Evolutionary conservation across 768 basidiomycete genomes (phyloP).

Genomic region (Mycena kentingensis): DNA sequence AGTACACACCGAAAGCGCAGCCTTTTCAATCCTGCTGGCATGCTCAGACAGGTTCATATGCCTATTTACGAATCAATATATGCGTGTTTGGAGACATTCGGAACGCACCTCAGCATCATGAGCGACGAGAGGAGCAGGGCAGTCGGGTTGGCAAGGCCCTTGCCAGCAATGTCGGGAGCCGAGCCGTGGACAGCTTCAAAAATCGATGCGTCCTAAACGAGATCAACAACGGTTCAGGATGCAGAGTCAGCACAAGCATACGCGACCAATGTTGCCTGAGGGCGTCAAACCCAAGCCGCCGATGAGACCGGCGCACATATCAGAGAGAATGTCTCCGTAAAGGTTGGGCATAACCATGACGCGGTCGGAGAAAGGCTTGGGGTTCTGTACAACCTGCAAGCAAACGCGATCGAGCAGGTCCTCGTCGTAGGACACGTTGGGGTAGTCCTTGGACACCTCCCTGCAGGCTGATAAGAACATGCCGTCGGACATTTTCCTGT

Average conservation of each 20-base stretch:
- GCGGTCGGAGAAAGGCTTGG: slow-evolving; percentile 88
- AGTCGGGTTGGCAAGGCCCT: slow-evolving; percentile 98
- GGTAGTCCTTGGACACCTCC: slow-evolving; percentile 94
- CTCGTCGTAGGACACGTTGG: slow-evolving; percentile 91
- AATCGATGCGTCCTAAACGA: slow-evolving; percentile 87
- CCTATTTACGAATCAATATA: slow-evolving; percentile 42
- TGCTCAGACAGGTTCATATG: slow-evolving; percentile 90
- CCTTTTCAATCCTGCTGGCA: slow-evolving; percentile 90
- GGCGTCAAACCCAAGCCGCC: slow-evolving; percentile 97
- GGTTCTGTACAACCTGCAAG: slow-evolving; percentile 91
- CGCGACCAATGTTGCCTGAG: slow-evolving; percentile 95
- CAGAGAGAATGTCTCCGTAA: slow-evolving; percentile 93
- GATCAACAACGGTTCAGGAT: slow-evolving; percentile 17
- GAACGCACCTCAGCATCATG: slow-evolving; percentile 89
- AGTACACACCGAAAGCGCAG: slow-evolving; percentile 78
- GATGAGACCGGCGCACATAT: slow-evolving; percentile 98
- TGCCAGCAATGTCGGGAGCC: slow-evolving; percentile 98
- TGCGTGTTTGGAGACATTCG: slow-evolving; percentile 17
- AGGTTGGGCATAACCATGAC: slow-evolving; percentile 99
- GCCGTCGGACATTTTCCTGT: slow-evolving; percentile 99
- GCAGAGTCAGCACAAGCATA: slow-evolving; percentile 38
- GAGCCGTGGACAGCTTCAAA: slow-evolving; percentile 99
- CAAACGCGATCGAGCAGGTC: slow-evolving; percentile 97
- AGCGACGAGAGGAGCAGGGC: slow-evolving; percentile 91
- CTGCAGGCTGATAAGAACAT: slow-evolving; percentile 99